A percentile compares a stretch with the other conserved stretches of the same genome.
phyloP scores from a whole-genome alignment of 345 rosid species.

The Eucalyptus cladocalyx region DNA sequence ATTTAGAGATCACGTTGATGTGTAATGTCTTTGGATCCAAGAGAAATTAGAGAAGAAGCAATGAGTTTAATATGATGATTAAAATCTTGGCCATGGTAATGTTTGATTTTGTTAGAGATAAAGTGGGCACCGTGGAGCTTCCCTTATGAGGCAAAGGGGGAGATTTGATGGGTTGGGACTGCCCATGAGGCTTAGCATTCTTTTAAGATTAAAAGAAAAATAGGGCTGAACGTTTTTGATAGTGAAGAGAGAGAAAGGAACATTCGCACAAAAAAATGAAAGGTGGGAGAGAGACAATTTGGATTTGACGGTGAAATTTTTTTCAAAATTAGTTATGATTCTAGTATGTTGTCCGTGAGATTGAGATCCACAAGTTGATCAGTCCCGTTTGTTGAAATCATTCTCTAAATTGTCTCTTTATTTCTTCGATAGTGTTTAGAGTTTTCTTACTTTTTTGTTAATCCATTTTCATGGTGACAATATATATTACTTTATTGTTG shows the following conservation, averaged over 20 bases:
- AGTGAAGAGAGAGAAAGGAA: too few relatives aligned
- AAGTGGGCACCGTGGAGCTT: background rate
- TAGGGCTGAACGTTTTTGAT: background rate
- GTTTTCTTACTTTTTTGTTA: too few relatives aligned
- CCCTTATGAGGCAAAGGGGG: background rate
- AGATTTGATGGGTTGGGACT: background rate
- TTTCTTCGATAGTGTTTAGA: background rate
- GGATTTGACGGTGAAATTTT: background rate
- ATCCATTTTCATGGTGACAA: background rate
- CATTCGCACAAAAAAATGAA: background rate
- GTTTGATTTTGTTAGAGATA: background rate
- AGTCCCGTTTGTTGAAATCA: background rate
- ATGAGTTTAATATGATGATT: too few relatives aligned
- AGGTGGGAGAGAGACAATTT: background rate
- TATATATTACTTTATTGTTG: background rate
- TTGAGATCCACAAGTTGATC: accelerated
- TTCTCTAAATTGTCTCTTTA: background rate
- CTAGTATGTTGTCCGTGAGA: background rate
- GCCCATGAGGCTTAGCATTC: background rate
- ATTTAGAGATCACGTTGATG: background rate
- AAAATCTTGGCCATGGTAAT: background rate
- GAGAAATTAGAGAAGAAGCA: background rate
- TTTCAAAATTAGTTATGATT: background rate
- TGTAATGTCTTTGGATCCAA: background rate
- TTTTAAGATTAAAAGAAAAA: too few relatives aligned